Evolutionary conservation across 805 yeast genomes (phyloP).

Genomic region (Yarrowia keelungensis): DNA sequence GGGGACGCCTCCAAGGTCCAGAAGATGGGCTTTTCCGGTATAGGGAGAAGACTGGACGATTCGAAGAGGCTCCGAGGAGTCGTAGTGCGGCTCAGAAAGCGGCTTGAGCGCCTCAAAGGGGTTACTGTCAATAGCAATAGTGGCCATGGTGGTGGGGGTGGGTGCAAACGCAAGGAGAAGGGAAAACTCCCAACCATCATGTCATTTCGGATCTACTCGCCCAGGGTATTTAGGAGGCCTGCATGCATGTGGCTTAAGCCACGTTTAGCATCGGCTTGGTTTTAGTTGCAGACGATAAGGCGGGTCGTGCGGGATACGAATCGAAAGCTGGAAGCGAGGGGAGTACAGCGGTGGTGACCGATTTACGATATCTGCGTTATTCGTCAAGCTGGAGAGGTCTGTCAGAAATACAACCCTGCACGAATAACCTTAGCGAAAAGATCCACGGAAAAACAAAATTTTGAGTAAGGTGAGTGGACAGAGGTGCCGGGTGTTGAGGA

Average conservation of each 20-base stretch:
- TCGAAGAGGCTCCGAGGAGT: neutral
- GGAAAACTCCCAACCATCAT: neutral
- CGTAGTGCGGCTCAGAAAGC: constrained; percentile 9
- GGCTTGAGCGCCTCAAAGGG: neutral
- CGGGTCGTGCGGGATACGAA: neutral
- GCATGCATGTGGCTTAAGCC: constrained; percentile 26
- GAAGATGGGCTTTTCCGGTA: constrained; percentile 1
- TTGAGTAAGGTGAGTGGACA: neutral
- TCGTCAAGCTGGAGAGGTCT: no score
- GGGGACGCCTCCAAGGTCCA: constrained; percentile 14
- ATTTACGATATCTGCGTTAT: neutral
- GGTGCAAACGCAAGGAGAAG: no score
- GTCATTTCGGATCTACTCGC: neutral
- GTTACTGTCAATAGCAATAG: constrained; percentile 29
- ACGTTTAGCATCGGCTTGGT: neutral
- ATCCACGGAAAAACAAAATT: constrained; percentile 2
- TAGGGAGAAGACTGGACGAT: constrained; percentile 24
- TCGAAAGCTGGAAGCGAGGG: neutral
- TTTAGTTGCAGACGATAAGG: neutral
- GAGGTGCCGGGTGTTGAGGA: no score
- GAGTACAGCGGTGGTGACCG: neutral
- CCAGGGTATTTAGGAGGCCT: neutral
- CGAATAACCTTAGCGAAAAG: constrained; percentile 1
- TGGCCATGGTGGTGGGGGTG: constrained; percentile 6
- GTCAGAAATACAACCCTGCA: neutral